Percentiles rank a stretch among this genome's conserved stretches.
phyloP scores from a whole-genome alignment of 208 protist species.

The Leishmania guyanensis region DNA sequence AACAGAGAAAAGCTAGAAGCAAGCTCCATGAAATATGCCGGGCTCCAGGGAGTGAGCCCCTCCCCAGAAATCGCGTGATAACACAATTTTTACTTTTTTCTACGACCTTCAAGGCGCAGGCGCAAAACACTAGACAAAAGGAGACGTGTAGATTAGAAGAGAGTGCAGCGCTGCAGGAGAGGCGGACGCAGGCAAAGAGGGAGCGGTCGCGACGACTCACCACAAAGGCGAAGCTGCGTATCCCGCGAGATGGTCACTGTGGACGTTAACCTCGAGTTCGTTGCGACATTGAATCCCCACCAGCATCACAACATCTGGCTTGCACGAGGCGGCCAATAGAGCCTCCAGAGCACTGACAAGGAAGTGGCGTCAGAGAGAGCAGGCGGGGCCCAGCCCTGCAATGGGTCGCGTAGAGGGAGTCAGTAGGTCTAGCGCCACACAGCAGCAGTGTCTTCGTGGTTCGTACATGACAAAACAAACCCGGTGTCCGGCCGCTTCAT shows the following conservation, averaged over 20 bases:
- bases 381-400: neutral
- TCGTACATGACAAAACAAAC: neutral
- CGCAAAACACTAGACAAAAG: neutral
- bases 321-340: too few species aligned
- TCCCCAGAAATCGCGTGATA: neutral
- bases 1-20: conserved; percentile 35
- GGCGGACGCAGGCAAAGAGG: neutral
- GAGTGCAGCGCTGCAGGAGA: neutral
- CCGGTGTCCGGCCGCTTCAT: neutral
- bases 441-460: neutral
- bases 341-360: neutral
- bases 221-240: neutral
- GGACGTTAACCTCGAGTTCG: too few species aligned
- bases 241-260: too few species aligned
- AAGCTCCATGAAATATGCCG: conserved; percentile 20
- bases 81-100: neutral
- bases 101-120: neutral
- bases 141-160: neutral
- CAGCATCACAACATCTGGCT: neutral
- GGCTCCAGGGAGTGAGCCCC: neutral
- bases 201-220: neutral
- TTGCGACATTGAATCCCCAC: too few species aligned
- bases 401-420: neutral
- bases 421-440: neutral
- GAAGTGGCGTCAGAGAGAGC: neutral